Evolutionary conservation across 23 red algal species (phyloP).

Genomic region (Gracilaria gracilis): DNA sequence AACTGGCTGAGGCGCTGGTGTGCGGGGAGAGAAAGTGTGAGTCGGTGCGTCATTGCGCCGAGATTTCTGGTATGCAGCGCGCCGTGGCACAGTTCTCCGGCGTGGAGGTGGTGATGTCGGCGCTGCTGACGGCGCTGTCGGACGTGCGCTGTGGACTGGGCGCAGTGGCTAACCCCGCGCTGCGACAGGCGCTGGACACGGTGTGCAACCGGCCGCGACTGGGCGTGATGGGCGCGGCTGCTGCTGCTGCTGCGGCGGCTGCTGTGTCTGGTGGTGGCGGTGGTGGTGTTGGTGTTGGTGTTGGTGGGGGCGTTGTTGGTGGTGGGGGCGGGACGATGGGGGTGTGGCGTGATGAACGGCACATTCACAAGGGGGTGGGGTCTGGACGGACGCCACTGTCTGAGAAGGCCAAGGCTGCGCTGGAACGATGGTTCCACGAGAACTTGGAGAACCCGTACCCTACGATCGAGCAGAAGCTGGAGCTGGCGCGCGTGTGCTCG

Average conservation of each 20-base stretch:
- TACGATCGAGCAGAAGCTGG: conserved; percentile 30
- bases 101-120: conserved; percentile 21
- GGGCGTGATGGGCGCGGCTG: neutral
- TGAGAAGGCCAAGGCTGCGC: conserved; percentile 16
- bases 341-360: neutral
- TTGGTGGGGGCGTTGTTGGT: neutral
- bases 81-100: neutral
- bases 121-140: conserved; percentile 8
- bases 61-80: neutral
- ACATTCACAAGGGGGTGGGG: neutral
- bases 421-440: conserved; percentile 58
- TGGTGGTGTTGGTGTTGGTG: neutral
- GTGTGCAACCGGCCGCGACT: neutral
- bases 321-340: neutral
- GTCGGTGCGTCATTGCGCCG: conserved; percentile 13
- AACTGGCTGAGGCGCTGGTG: neutral
- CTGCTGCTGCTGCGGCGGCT: neutral
- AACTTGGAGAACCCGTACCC: conserved; percentile 65
- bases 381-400: conserved; percentile 26
- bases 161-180: neutral
- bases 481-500: conserved; percentile 19
- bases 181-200: neutral
- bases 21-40: neutral
- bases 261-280: neutral
- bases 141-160: neutral